A percentile compares a stretch with the other conserved stretches of the same genome.
Conservation (phyloP, 1,284 basidiomycete genomes). For the Meira miltonrushii region DNA sequence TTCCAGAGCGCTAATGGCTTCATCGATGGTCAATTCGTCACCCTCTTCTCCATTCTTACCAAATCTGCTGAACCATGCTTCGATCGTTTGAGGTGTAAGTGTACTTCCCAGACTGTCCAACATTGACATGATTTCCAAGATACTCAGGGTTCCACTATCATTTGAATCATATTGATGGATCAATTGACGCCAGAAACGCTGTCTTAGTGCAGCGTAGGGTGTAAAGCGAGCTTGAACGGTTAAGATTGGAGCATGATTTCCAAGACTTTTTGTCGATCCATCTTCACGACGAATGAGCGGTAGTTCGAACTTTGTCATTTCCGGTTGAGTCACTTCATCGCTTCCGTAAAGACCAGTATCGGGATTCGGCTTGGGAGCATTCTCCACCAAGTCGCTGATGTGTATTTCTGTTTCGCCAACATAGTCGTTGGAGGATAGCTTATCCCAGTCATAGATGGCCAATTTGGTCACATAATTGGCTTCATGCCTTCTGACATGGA, state of each 20-base stretch:
- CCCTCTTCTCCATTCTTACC: constrained; percentile 62
- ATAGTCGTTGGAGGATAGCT: constrained; percentile 45
- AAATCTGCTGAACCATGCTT: constrained; percentile 56
- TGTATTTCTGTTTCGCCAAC: constrained; percentile 34
- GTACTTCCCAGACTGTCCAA: constrained; percentile 94
- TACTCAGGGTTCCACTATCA: constrained; percentile 71
- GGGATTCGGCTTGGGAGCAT: constrained; percentile 34
- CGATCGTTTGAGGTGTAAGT: constrained; percentile 73
- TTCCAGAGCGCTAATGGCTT: constrained; percentile 54
- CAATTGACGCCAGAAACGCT: constrained; percentile 79
- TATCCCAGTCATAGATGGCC: constrained; percentile 50
- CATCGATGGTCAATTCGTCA: constrained; percentile 72
- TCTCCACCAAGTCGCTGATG: constrained; percentile 33
- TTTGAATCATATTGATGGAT: constrained; percentile 86
- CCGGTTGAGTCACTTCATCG: constrained; percentile 19
- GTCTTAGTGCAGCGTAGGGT: constrained; percentile 66
- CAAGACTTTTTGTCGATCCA: constrained; percentile 25
- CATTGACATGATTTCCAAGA: constrained; percentile 88
- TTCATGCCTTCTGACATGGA: constrained; percentile 88
- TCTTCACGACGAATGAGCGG: constrained; percentile 27
- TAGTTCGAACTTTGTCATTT: constrained; percentile 30
- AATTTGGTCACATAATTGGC: constrained; percentile 54
- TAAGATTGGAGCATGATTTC: constrained; percentile 20
- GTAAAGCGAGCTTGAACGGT: constrained; percentile 78
- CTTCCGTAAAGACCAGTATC: constrained; percentile 33